Evolutionary conservation across 2,329 filamentous ascomycete genomes (phyloP).

Genomic region (Aspergillus pseudoglaucus): DNA sequence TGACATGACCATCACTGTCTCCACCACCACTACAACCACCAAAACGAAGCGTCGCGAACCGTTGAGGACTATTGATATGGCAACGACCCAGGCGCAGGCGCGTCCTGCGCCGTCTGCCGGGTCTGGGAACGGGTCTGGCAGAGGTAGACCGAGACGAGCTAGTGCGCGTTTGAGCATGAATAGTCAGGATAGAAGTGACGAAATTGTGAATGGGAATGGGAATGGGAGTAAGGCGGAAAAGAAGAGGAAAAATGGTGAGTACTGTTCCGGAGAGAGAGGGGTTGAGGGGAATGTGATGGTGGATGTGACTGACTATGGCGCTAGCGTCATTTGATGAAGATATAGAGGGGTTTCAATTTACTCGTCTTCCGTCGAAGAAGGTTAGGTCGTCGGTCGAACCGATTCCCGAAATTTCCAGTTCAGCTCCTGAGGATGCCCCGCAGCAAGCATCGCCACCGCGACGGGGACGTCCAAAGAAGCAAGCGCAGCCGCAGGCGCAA

Average conservation of each 20-base stretch:
- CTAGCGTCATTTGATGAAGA: slow-evolving; percentile 49
- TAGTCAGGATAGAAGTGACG: slow-evolving; percentile 20
- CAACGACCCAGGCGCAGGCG: slow-evolving; percentile 32
- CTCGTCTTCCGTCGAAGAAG: slow-evolving; percentile 61
- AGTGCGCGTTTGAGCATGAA: slow-evolving; percentile 34
- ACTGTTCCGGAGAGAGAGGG: background rate
- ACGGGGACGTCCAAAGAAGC: slow-evolving; percentile 40
- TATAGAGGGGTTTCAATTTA: slow-evolving; percentile 71
- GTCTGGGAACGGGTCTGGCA: slow-evolving; percentile 17
- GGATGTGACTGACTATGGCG: background rate
- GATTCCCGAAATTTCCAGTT: slow-evolving; percentile 25
- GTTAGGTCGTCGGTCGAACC: slow-evolving; percentile 43
- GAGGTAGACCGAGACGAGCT: slow-evolving; percentile 16
- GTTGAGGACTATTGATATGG: slow-evolving; percentile 32
- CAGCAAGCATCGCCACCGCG: slow-evolving; percentile 28
- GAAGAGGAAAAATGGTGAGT: slow-evolving; percentile 43
- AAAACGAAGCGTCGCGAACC: slow-evolving; percentile 32
- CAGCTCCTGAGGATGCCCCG: slow-evolving; percentile 32
- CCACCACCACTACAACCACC: slow-evolving; percentile 26
- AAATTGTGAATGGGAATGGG: slow-evolving; percentile 19
- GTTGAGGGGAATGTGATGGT: background rate
- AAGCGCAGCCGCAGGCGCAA: slow-evolving; percentile 5
- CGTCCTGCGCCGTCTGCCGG: slow-evolving; percentile 24
- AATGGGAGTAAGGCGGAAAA: slow-evolving; percentile 19
- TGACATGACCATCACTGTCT: slow-evolving; percentile 36